These are phyloP conservation scores for Aspergillus sp. DNA, from an alignment of 2,329 filamentous ascomycete genomes.

Conservation along the genomic window DNA sequence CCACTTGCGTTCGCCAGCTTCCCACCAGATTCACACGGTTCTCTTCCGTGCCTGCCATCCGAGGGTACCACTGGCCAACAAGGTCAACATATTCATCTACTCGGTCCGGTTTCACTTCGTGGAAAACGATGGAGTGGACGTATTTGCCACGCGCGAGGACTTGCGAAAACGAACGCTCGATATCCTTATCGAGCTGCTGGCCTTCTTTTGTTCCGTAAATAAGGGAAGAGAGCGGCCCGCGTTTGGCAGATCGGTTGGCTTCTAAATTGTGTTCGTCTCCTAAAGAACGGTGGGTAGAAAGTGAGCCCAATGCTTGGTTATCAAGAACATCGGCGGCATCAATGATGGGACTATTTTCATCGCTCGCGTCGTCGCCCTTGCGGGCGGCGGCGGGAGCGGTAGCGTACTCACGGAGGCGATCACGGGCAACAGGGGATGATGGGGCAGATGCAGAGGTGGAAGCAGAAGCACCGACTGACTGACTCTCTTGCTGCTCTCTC, in stretches of 20 bases:
- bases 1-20: constrained; percentile 97
- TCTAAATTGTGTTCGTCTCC: constrained; percentile 61
- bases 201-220: constrained; percentile 98
- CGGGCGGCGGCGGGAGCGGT: constrained; percentile 44
- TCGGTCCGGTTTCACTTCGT: constrained; percentile 92
- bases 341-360: constrained; percentile 33
- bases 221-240: constrained; percentile 75
- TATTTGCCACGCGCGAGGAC: constrained; percentile 95
- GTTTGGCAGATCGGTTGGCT: constrained; percentile 61
- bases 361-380: constrained; percentile 50
- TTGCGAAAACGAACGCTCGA: constrained; percentile 94
- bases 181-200: constrained; percentile 88
- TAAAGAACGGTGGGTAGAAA: constrained; percentile 52
- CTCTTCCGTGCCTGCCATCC: constrained; percentile 77
- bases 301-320: constrained; percentile 59
- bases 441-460: constrained; percentile 44
- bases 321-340: constrained; percentile 42
- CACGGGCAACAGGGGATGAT: constrained; percentile 30
- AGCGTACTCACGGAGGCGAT: constrained; percentile 37
- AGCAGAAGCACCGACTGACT: constrained; percentile 55
- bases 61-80: constrained; percentile 88
- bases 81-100: constrained; percentile 92
- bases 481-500: constrained; percentile 82
- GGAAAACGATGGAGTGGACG: constrained; percentile 95
- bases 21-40: constrained; percentile 96